Evolutionary conservation across 768 basidiomycete species (phyloP).

Genomic region (Termitomyces sp.): DNA sequence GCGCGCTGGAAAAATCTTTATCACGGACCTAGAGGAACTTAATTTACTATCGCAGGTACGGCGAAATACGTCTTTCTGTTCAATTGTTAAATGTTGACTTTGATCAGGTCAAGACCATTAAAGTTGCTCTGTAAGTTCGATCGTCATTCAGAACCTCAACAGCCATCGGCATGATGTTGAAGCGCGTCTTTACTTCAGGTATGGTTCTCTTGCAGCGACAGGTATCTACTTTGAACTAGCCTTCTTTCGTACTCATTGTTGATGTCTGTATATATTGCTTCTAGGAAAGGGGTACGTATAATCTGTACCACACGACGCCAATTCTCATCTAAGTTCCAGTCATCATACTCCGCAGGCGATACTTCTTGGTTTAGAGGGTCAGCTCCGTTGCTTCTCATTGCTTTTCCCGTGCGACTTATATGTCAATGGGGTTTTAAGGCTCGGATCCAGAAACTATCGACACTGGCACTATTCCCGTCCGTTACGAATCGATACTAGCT

Average conservation of each 20-base stretch:
- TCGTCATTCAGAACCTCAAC: not conserved
- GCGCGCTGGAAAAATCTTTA: constrained; percentile 89
- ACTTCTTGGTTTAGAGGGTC: constrained; percentile 74
- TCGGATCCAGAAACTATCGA: constrained; percentile 94
- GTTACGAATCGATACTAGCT: constrained; percentile 63
- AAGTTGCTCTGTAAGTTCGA: constrained; percentile 65
- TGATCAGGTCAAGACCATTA: constrained; percentile 66
- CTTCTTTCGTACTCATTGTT: not conserved
- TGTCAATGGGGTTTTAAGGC: constrained; percentile 26
- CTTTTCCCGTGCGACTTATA: not conserved
- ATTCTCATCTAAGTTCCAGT: constrained; percentile 26
- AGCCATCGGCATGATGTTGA: not conserved
- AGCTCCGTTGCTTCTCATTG: not conserved
- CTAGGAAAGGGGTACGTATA: constrained; percentile 68
- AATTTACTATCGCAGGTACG: constrained; percentile 62
- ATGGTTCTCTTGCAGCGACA: constrained; percentile 92
- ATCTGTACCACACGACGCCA: not conserved
- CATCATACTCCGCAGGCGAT: constrained; percentile 88
- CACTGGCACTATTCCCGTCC: constrained; percentile 72
- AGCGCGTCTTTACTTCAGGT: constrained; percentile 35
- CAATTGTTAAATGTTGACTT: not conserved
- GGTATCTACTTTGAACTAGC: constrained; percentile 33
- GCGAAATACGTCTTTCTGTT: constrained; percentile 2
- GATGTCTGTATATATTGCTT: constrained; percentile 1
- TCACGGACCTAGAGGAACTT: constrained; percentile 65